phyloP scores from a whole-genome alignment of 23 red algal genomes.

The Cyanidiococcus yangmingshanensis region DNA sequence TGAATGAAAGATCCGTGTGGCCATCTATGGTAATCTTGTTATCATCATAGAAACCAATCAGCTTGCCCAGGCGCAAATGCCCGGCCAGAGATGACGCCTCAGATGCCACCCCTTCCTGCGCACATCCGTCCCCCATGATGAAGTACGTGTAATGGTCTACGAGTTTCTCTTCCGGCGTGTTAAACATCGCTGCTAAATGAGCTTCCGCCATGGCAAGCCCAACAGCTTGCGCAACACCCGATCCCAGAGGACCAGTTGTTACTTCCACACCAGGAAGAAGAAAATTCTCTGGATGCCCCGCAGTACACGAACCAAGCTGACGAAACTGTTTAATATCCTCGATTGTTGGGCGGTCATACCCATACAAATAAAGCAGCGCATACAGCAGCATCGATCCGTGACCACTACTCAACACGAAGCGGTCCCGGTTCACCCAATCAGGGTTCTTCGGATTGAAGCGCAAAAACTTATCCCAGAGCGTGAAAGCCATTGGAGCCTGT shows the following conservation, averaged over 20 bases:
- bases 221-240: slow-evolving; percentile 80
- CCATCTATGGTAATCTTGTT: slow-evolving; percentile 94
- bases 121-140: slow-evolving; percentile 83
- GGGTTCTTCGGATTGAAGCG: slow-evolving; percentile 92
- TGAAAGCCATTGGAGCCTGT: slow-evolving; percentile 68
- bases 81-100: slow-evolving; percentile 89
- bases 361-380: slow-evolving; percentile 72
- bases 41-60: slow-evolving; percentile 96
- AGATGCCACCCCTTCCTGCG: slow-evolving; percentile 73
- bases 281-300: slow-evolving; percentile 86
- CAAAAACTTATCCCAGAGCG: slow-evolving; percentile 73
- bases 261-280: slow-evolving; percentile 66
- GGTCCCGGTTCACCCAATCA: slow-evolving; percentile 66
- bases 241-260: slow-evolving; percentile 77
- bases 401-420: slow-evolving; percentile 78
- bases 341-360: slow-evolving; percentile 58
- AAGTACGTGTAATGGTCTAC: slow-evolving; percentile 84
- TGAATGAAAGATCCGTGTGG: slow-evolving; percentile 67
- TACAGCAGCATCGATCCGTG: slow-evolving; percentile 95
- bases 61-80: slow-evolving; percentile 72
- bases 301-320: slow-evolving; percentile 41
- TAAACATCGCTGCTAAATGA: slow-evolving; percentile 71
- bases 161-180: slow-evolving; percentile 57
- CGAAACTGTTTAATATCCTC: slow-evolving; percentile 87
- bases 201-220: slow-evolving; percentile 81